Evolutionary conservation across 768 basidiomycete genomes (phyloP), one percentile per base, ranked within the genome.

Genomic region (Leccinum rimulosum): DNA sequence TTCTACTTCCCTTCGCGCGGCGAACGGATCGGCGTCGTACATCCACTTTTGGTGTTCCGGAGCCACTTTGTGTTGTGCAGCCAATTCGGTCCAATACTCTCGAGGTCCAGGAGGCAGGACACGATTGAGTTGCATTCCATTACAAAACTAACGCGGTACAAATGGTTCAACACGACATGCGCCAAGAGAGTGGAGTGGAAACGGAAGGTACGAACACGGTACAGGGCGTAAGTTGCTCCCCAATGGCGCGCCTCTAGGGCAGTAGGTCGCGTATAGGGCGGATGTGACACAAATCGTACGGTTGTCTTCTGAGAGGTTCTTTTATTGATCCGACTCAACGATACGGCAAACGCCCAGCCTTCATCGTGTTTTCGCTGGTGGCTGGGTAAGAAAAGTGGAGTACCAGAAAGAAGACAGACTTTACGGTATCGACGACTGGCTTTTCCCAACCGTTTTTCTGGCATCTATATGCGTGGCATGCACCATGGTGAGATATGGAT

Each of bases 401-500:
- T 36, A 27, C 11, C n/a, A 51, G 17, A 35, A 14, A 27, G 19
- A 19, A 48, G 30, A 19, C 28, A 33, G 10, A 30, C 52, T 72
- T 73, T 69, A 93, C 91, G 28, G 89, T 84, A 55, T 93, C 86
- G n/a, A 96, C 82, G 8, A 74, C 65, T 1, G 95, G 89, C 61
- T 88, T 87, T 58, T 94, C 91, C 93, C 93, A 96, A 3, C 89
- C 93, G 53, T 83, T 80, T 73, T 95, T 95, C 69, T 93, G 91
- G 68, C 93, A 95, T 73, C 89, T 91, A 55, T 15, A 56, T 22
- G 19, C 45, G 3, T 38, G 35, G 27, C 7, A 50, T 48, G 11
- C n/a, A 28, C 12, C 7, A 35, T 47, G 22, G 9, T 63, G 49
- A 58, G 63, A 38, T 45, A 10, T 22, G 47, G 45, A 17, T 31